phyloP scores from a whole-genome alignment of 75 land plant genomes.

The Picea sitchensis region DNA sequence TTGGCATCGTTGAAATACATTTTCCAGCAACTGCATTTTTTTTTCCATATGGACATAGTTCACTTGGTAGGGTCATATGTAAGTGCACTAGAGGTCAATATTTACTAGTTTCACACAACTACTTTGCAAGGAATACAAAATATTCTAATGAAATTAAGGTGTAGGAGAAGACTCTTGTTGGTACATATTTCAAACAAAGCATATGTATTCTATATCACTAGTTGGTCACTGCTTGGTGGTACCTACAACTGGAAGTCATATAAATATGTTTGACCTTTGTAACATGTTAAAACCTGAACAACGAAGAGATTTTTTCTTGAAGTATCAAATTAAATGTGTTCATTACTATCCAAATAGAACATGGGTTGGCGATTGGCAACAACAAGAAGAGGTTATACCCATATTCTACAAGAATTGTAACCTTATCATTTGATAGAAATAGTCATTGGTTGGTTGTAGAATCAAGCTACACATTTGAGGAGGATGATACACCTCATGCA shows the following conservation, averaged over 20 bases:
- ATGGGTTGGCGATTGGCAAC: constrained; percentile 95
- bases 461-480: too few relatives aligned
- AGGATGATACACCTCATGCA: too few relatives aligned
- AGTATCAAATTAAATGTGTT: constrained; percentile 61
- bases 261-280: constrained; percentile 93
- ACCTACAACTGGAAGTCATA: constrained; percentile 98
- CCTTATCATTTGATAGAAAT: too few relatives aligned
- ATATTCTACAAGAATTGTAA: too few relatives aligned
- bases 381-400: constrained; percentile 98
- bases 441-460: too few relatives aligned
- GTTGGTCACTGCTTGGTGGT: constrained; percentile 91
- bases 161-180: constrained; percentile 22
- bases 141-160: constrained; percentile 60
- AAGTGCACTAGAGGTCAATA: constrained; percentile 65
- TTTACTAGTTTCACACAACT: background rate
- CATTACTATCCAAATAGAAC: constrained; percentile 95
- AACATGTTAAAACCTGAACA: constrained; percentile 96
- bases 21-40: too few relatives aligned
- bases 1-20: too few relatives aligned
- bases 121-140: constrained; percentile 47
- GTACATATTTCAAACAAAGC: constrained; percentile 45
- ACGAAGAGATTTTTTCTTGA: constrained; percentile 51
- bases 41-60: too few relatives aligned
- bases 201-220: constrained; percentile 60
- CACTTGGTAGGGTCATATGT: constrained; percentile 44